A percentile compares a stretch with the other conserved stretches of the same genome.
phyloP scores from a whole-genome alignment of 306 rosid species.

The Arachis stenosperma region DNA sequence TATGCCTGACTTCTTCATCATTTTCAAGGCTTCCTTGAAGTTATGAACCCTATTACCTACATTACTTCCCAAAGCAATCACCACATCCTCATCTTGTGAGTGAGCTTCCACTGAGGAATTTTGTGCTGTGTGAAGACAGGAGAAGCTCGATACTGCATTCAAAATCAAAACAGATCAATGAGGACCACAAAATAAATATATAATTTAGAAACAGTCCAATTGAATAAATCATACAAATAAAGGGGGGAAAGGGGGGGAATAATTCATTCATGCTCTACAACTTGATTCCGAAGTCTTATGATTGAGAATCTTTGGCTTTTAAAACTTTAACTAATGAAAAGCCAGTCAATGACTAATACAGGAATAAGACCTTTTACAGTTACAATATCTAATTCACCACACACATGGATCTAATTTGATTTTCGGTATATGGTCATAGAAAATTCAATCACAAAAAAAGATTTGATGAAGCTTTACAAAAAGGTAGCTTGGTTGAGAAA shows the following conservation, averaged over 20 bases:
- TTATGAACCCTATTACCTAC: slow-evolving; percentile 78
- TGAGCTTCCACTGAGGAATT: slow-evolving; percentile 59
- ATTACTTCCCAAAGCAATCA: slow-evolving; percentile 92
- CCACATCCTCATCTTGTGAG: slow-evolving; percentile 80
- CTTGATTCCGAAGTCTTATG: slow-evolving; percentile 4
- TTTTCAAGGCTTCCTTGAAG: slow-evolving; percentile 76
- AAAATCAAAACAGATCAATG: slow-evolving; percentile 33
- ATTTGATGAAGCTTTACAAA: not conserved
- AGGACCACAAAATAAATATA: not conserved
- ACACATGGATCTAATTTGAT: not conserved
- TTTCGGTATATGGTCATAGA: slow-evolving; percentile 7
- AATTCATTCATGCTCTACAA: not conserved
- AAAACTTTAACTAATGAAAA: not conserved
- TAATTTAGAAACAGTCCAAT: slow-evolving; percentile 10
- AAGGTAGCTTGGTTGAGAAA: not conserved
- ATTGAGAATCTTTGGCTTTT: slow-evolving; percentile 24
- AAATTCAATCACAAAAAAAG: not conserved
- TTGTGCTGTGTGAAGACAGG: slow-evolving; percentile 51
- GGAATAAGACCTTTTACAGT: not conserved
- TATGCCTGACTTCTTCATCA: slow-evolving; percentile 76
- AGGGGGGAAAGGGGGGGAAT: not conserved
- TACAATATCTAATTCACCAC: not conserved
- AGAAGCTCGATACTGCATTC: slow-evolving; percentile 49
- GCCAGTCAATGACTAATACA: not conserved
- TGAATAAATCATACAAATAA: not conserved